These are phyloP conservation scores for Russula griseocarnosa DNA, from an alignment of 768 basidiomycete species.

Conservation along the genomic window DNA sequence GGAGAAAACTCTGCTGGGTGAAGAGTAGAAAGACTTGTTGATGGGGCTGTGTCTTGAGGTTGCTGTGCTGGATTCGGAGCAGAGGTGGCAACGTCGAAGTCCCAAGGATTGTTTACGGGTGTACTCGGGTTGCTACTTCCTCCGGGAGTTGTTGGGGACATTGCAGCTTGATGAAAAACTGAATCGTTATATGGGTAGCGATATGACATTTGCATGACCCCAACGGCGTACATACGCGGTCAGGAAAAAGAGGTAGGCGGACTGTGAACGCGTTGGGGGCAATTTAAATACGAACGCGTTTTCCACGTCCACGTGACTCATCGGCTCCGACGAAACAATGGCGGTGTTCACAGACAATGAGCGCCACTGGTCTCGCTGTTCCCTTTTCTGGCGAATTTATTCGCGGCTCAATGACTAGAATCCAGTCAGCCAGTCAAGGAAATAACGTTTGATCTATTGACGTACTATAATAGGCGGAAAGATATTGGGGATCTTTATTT, in stretches of 20 bases:
- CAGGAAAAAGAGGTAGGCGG: constrained; percentile 21
- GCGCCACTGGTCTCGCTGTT: constrained; percentile 9
- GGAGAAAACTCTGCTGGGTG: constrained; percentile 25
- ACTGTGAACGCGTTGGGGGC: constrained; percentile 5
- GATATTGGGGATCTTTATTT: background rate
- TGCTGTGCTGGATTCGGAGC: constrained; percentile 16
- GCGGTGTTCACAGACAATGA: constrained; percentile 23
- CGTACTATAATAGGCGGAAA: background rate
- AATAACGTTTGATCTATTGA: background rate
- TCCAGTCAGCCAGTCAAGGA: background rate
- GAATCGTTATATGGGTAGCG: constrained; percentile 24
- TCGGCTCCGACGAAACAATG: constrained; percentile 28
- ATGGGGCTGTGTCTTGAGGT: constrained; percentile 16
- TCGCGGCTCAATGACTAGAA: constrained; percentile 5
- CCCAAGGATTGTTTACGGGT: constrained; percentile 27
- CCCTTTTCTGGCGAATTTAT: constrained; percentile 6
- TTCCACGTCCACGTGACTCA: constrained; percentile 16
- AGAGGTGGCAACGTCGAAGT: constrained; percentile 23
- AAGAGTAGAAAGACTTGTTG: constrained; percentile 20
- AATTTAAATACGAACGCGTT: constrained; percentile 21
- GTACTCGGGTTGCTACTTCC: constrained; percentile 26
- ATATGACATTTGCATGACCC: constrained; percentile 27
- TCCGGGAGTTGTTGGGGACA: constrained; percentile 26
- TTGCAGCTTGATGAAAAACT: constrained; percentile 20
- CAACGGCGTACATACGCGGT: constrained; percentile 20